Conservation (phyloP, 805 yeast species). For the Kodamaea restingae region DNA sequence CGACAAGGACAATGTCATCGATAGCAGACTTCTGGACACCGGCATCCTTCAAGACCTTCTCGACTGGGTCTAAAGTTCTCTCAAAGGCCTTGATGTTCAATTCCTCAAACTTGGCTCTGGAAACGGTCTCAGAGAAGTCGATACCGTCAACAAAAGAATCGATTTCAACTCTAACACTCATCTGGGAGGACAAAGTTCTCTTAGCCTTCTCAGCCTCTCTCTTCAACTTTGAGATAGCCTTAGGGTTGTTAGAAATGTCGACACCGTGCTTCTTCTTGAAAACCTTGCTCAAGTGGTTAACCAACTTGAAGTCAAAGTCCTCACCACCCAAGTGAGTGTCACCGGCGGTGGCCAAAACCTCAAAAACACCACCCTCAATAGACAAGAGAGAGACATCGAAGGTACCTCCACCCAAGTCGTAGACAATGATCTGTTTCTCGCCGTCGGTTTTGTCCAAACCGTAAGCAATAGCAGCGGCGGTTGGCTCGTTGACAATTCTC, state of each 20-base stretch:
- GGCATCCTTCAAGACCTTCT: slow-evolving; percentile 44
- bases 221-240: slow-evolving; percentile 44
- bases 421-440: slow-evolving; percentile 45
- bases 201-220: slow-evolving; percentile 49
- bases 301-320: slow-evolving; percentile 45
- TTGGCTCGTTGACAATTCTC: slow-evolving; percentile 87
- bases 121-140: slow-evolving; percentile 44
- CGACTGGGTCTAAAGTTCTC: slow-evolving; percentile 45
- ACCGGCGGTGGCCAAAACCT: slow-evolving; percentile 47
- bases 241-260: slow-evolving; percentile 38
- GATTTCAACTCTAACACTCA: slow-evolving; percentile 40
- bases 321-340: slow-evolving; percentile 52
- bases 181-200: slow-evolving; percentile 46
- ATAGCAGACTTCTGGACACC: slow-evolving; percentile 43
- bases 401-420: slow-evolving; percentile 50
- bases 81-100: slow-evolving; percentile 43
- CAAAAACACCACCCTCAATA: slow-evolving; percentile 47
- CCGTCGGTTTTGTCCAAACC: slow-evolving; percentile 30
- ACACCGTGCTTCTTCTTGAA: slow-evolving; percentile 45
- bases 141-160: slow-evolving; percentile 48
- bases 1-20: slow-evolving; percentile 46
- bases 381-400: slow-evolving; percentile 33
- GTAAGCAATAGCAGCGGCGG: slow-evolving; percentile 32
- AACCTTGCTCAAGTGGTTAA: slow-evolving; percentile 38
- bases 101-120: slow-evolving; percentile 48